These are phyloP conservation scores for Colletotrichum graminicola DNA, from an alignment of 2,329 filamentous ascomycete species.

Conservation along the genomic window DNA sequence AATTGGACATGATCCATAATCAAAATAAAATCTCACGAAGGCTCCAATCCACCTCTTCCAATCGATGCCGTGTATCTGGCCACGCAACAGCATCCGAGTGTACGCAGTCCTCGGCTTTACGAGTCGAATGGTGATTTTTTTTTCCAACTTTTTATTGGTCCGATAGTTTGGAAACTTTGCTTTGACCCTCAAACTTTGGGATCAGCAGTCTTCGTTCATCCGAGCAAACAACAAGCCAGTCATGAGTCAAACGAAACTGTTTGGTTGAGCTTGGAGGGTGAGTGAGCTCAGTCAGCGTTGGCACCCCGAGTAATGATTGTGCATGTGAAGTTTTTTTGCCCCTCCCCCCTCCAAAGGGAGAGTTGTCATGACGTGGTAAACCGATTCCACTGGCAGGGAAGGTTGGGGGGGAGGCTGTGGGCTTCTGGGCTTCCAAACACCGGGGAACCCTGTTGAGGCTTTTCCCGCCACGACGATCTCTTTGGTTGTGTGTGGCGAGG, in stretches of 20 bases:
- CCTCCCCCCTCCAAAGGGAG: no score
- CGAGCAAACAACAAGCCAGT: not conserved
- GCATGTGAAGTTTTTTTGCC: no score
- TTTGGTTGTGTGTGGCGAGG: no score
- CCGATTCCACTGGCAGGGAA: not conserved
- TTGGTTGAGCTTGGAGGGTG: not conserved
- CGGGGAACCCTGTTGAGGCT: conserved; percentile 36
- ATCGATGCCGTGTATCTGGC: not conserved
- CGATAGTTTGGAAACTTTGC: conserved; percentile 16
- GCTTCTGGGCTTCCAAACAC: not conserved
- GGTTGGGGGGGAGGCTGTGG: not conserved
- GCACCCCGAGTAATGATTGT: not conserved
- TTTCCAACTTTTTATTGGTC: not conserved
- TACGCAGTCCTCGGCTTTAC: conserved; percentile 8
- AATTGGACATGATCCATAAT: conserved; percentile 15
- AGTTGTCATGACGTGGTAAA: not conserved
- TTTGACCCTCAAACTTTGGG: not conserved
- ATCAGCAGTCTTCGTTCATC: not conserved
- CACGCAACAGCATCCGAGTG: not conserved
- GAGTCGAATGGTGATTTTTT: not conserved
- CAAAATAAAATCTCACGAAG: not conserved
- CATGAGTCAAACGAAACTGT: not conserved
- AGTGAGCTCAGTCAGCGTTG: not conserved
- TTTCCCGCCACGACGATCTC: not conserved
- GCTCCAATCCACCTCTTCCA: not conserved